A percentile compares a stretch with the other conserved stretches of the same genome.
phyloP scores from a whole-genome alignment of 2,329 filamentous ascomycete species.

The Verruconis gallopava region DNA sequence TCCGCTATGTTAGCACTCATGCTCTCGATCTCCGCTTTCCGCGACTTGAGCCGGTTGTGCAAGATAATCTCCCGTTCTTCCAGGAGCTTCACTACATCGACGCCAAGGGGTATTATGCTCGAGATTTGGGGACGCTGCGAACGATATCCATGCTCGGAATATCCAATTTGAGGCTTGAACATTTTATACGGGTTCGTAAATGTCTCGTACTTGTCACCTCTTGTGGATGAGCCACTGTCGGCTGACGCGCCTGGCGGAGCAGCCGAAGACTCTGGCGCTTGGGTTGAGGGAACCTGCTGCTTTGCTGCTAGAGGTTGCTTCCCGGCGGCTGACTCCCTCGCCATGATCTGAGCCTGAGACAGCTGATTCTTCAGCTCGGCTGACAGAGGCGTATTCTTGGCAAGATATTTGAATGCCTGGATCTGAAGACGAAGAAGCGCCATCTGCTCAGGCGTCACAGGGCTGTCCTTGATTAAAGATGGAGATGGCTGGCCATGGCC shows the following conservation, averaged over 20 bases:
- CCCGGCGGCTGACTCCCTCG: constrained; percentile 11
- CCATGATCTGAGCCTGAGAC: constrained; percentile 52
- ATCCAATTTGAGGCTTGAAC: constrained; percentile 44
- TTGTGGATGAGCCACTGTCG: constrained; percentile 23
- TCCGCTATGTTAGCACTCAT: constrained; percentile 75
- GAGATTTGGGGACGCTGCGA: constrained; percentile 70
- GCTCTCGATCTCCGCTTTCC: constrained; percentile 72
- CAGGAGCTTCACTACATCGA: constrained; percentile 74
- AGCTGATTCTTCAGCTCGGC: constrained; percentile 68
- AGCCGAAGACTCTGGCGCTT: constrained; percentile 39
- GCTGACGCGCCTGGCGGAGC: constrained; percentile 31
- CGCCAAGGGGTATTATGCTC: constrained; percentile 74
- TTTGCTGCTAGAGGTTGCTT: constrained; percentile 32
- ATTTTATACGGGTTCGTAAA: constrained; percentile 58
- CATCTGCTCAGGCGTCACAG: constrained; percentile 42
- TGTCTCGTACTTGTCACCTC: constrained; percentile 27
- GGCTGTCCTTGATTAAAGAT: background rate
- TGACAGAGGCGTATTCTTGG: constrained; percentile 76
- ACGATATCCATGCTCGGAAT: constrained; percentile 64
- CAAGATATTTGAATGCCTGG: constrained; percentile 76
- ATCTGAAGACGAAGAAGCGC: constrained; percentile 73
- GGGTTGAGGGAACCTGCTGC: constrained; percentile 25
- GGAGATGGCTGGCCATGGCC: background rate
- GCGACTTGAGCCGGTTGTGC: constrained; percentile 78
- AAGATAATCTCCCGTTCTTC: constrained; percentile 79